Conservation (phyloP, 257 asterid genomes). For the Gynochthodes officinalis region DNA sequence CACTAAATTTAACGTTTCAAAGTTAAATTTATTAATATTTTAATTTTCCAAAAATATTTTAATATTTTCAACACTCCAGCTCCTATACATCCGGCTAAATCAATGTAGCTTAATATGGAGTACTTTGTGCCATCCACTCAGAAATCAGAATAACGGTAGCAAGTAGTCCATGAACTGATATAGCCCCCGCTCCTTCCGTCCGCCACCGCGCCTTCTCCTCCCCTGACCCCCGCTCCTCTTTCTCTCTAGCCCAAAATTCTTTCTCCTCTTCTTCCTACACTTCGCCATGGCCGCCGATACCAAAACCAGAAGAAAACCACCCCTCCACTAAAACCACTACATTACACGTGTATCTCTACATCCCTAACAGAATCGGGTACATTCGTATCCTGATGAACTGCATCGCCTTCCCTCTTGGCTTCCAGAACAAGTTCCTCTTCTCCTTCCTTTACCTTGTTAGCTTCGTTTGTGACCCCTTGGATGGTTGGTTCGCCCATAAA, state of each 20-base stretch:
- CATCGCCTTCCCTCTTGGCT: constrained; percentile 86
- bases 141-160: too few relatives aligned
- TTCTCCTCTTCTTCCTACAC: neutral
- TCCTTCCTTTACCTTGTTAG: constrained; percentile 83
- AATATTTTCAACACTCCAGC: too few relatives aligned
- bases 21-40: too few relatives aligned
- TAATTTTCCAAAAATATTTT: too few relatives aligned
- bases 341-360: constrained; percentile 63
- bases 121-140: too few relatives aligned
- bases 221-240: too few relatives aligned
- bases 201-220: neutral
- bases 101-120: too few relatives aligned
- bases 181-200: too few relatives aligned
- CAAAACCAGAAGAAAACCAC: neutral
- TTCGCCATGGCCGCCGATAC: constrained; percentile 9
- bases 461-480: constrained; percentile 95
- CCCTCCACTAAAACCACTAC: constrained; percentile 11
- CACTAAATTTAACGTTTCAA: too few relatives aligned
- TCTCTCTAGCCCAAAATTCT: too few relatives aligned
- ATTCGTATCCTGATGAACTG: constrained; percentile 78
- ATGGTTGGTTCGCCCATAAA: constrained; percentile 96
- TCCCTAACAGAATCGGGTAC: constrained; percentile 90
- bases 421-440: constrained; percentile 68
- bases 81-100: too few relatives aligned
- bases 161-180: too few relatives aligned